phyloP scores from a whole-genome alignment of 495 filamentous ascomycete species.

The Aspergillus sparsus region DNA sequence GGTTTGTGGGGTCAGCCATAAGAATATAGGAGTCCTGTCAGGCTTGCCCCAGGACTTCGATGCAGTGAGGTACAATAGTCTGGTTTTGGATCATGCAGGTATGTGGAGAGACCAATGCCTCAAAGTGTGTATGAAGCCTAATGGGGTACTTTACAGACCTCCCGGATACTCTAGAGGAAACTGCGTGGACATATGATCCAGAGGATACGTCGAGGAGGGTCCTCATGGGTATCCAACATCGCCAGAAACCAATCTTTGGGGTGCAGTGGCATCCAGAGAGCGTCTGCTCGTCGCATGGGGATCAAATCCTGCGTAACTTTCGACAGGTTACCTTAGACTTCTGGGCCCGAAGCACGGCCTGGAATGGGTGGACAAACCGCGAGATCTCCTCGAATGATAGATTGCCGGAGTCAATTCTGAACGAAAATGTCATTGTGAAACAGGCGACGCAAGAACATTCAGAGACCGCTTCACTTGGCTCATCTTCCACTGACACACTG shows the following conservation, averaged over 20 bases:
- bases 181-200: constrained; percentile 13
- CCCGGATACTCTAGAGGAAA: background rate
- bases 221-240: constrained; percentile 14
- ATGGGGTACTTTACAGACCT: background rate
- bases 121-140: background rate
- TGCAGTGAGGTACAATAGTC: constrained; percentile 11
- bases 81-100: constrained; percentile 9
- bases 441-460: constrained; percentile 8
- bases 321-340: constrained; percentile 1
- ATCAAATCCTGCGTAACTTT: constrained; percentile 8
- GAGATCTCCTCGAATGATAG: background rate
- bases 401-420: constrained; percentile 2
- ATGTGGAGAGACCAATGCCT: background rate
- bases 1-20: constrained; percentile 4
- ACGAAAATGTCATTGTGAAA: constrained; percentile 11
- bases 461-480: background rate
- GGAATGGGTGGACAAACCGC: constrained; percentile 10
- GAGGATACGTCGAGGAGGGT: constrained; percentile 5
- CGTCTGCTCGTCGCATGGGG: constrained; percentile 3
- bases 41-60: constrained; percentile 8
- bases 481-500: background rate
- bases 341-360: constrained; percentile 7
- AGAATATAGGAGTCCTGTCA: background rate
- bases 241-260: constrained; percentile 6
- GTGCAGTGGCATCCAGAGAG: constrained; percentile 11